phyloP scores from a whole-genome alignment of 441 rosid species.

The Mallotus japonicus region DNA sequence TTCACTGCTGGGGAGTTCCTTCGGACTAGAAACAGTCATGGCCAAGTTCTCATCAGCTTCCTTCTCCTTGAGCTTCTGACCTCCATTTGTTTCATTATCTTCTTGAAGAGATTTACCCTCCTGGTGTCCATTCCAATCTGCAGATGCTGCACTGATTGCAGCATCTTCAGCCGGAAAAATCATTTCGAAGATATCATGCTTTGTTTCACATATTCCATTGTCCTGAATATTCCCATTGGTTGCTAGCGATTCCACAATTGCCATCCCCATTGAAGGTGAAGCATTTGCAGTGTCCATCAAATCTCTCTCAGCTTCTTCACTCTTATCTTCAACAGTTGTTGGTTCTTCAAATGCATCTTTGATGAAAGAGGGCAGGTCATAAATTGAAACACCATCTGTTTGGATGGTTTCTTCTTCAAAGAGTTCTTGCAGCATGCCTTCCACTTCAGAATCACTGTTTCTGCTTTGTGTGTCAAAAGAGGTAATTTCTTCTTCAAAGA shows the following conservation, averaged over 20 bases:
- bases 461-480: slow-evolving; percentile 17
- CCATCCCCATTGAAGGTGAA: slow-evolving; percentile 18
- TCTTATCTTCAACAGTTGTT: slow-evolving; percentile 21
- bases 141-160: no score
- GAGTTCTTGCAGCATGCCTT: slow-evolving; percentile 5
- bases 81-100: slow-evolving; percentile 13
- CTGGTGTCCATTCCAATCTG: neutral
- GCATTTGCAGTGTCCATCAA: neutral
- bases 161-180: no score
- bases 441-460: slow-evolving; percentile 21
- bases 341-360: slow-evolving; percentile 26
- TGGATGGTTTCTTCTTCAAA: slow-evolving; percentile 24
- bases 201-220: slow-evolving; percentile 17
- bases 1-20: slow-evolving; percentile 14
- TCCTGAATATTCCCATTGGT: slow-evolving; percentile 18
- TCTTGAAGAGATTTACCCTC: neutral
- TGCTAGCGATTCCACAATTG: slow-evolving; percentile 17
- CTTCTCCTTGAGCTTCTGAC: slow-evolving; percentile 9
- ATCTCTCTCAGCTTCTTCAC: slow-evolving; percentile 23
- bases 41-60: slow-evolving; percentile 19
- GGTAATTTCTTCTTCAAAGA: slow-evolving; percentile 32
- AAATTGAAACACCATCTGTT: slow-evolving; percentile 10
- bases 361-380: slow-evolving; percentile 22
- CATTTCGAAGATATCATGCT: neutral
- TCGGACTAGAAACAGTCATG: neutral